phyloP scores from a whole-genome alignment of 129 eudicot species.

The Centaurea solstitialis region DNA sequence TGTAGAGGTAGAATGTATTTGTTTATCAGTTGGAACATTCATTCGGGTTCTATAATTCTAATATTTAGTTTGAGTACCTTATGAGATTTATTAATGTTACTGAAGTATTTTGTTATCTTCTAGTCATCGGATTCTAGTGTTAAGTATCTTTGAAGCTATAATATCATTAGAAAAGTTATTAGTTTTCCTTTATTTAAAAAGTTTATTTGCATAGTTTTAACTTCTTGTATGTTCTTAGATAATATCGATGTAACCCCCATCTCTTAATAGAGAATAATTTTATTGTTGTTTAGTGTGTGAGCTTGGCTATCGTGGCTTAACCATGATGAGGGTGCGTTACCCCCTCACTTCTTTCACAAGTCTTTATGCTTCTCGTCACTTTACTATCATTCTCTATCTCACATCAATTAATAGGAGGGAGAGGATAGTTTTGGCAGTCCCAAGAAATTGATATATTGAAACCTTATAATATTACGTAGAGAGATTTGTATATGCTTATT shows the following conservation, averaged over 20 bases:
- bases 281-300: background rate
- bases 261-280: background rate
- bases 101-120: background rate
- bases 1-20: background rate
- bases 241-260: background rate
- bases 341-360: background rate
- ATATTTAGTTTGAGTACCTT: background rate
- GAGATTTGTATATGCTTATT: constrained; percentile 5
- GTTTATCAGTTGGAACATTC: background rate
- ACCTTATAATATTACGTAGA: background rate
- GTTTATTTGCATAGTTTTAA: background rate
- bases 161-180: background rate
- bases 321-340: background rate
- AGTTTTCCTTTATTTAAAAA: background rate
- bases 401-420: background rate
- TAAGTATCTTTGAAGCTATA: background rate
- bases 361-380: background rate
- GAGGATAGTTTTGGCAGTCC: background rate
- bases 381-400: background rate
- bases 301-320: constrained; percentile 1
- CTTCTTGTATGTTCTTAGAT: constrained; percentile 4
- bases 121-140: background rate
- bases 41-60: background rate
- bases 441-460: background rate
- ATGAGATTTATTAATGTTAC: background rate